A percentile compares a stretch with the other conserved stretches of the same genome.
Conservation (phyloP, 2,329 filamentous ascomycete genomes). For the Calonectria ilicicola region DNA sequence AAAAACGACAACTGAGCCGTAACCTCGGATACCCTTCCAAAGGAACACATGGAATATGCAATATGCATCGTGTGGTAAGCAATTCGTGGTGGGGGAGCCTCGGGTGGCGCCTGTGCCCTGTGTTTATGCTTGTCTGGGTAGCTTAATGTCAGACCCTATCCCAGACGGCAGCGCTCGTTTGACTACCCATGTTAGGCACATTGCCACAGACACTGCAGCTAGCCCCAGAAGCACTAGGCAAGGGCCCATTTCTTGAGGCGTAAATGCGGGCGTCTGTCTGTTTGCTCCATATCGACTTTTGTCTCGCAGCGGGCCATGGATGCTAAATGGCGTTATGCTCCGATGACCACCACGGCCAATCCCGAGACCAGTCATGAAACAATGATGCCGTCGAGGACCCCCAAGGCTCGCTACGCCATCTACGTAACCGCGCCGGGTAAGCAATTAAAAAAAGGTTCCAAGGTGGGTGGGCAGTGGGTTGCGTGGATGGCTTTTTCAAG, state of each 20-base stretch:
- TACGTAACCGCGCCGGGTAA: constrained; percentile 1
- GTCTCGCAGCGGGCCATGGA: not conserved
- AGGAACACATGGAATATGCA: not conserved
- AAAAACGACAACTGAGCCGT: not conserved
- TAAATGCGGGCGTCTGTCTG: not conserved
- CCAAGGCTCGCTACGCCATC: not conserved
- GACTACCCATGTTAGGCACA: not conserved
- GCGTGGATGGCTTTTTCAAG: not conserved
- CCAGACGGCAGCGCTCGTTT: not conserved
- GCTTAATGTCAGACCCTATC: constrained; percentile 1
- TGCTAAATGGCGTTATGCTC: not conserved
- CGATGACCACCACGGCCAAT: not conserved
- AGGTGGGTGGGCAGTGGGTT: not conserved
- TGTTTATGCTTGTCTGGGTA: constrained; percentile 3
- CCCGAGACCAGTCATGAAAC: not conserved
- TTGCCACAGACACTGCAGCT: not conserved
- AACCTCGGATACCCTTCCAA: too few relatives aligned
- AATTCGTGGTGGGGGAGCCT: not conserved
- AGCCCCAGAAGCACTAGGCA: not conserved
- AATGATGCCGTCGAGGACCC: not conserved
- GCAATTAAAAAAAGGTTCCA: not conserved
- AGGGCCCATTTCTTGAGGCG: not conserved
- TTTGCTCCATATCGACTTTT: not conserved
- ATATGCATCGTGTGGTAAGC: not conserved
- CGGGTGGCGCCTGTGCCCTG: not conserved